phyloP scores from a whole-genome alignment of 2,329 filamentous ascomycete genomes.

The Keithomyces neogunnii region DNA sequence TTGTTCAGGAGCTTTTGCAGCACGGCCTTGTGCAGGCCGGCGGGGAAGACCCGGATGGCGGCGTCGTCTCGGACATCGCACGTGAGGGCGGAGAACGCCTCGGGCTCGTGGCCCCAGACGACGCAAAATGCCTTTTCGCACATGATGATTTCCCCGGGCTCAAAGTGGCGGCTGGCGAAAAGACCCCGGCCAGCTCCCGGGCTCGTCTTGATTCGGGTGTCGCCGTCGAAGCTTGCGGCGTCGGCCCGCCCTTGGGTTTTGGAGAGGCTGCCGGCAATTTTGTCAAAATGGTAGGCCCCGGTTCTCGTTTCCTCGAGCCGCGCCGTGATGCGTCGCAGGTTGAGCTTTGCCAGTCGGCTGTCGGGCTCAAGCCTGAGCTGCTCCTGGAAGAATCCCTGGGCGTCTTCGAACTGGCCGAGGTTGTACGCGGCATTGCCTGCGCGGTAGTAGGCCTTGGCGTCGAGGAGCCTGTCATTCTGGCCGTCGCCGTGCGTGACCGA shows the following conservation, averaged over 20 bases:
- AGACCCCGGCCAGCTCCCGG: slow-evolving; percentile 24
- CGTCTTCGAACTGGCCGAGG: slow-evolving; percentile 16
- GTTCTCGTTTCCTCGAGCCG: slow-evolving; percentile 17
- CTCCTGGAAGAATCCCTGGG: slow-evolving; percentile 15
- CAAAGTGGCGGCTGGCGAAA: slow-evolving; percentile 24
- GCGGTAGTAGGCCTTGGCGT: slow-evolving; percentile 24
- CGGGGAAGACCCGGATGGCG: slow-evolving; percentile 19
- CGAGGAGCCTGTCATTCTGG: slow-evolving; percentile 11
- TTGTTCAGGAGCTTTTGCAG: slow-evolving; percentile 19
- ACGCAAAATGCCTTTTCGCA: slow-evolving; percentile 26
- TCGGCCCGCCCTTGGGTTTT: slow-evolving; percentile 21
- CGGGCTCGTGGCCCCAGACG: slow-evolving; percentile 21
- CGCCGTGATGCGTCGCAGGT: slow-evolving; percentile 12
- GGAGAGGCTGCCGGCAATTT: slow-evolving; percentile 14
- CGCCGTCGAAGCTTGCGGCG: slow-evolving; percentile 16
- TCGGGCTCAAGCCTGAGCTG: slow-evolving; percentile 16
- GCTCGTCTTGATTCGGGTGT: slow-evolving; percentile 16
- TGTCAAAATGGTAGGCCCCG: slow-evolving; percentile 15
- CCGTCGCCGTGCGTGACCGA: slow-evolving; percentile 18
- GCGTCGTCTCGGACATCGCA: slow-evolving; percentile 21
- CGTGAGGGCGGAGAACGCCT: slow-evolving; percentile 20
- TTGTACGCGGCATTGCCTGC: slow-evolving; percentile 22
- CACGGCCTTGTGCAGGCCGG: slow-evolving; percentile 20
- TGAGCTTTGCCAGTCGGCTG: slow-evolving; percentile 10
- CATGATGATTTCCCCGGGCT: slow-evolving; percentile 20